Evolutionary conservation across 352 stramenopile species (phyloP).

Genomic region (Hyaloperonospora brassicae): DNA sequence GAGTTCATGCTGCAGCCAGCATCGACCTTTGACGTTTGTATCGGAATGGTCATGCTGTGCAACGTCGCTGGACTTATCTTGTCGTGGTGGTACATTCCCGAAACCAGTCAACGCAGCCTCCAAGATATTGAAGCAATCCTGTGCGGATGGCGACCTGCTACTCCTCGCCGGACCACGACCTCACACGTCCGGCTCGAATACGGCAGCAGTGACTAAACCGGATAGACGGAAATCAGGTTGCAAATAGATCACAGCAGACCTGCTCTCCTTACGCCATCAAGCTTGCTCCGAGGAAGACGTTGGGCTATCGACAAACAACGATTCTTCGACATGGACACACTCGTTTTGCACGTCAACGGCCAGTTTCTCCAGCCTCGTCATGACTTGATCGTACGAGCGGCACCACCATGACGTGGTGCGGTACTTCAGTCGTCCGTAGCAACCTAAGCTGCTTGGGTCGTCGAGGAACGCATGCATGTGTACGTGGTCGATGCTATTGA

Average conservation of each 20-base stretch:
- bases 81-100: slow-evolving; percentile 60
- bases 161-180: slow-evolving; percentile 39
- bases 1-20: slow-evolving; percentile 27
- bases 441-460: slow-evolving; percentile 30
- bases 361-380: slow-evolving; percentile 29
- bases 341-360: slow-evolving; percentile 3
- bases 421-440: slow-evolving; percentile 72
- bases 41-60: slow-evolving; percentile 35
- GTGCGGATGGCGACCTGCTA: slow-evolving; percentile 63
- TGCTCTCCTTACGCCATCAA: slow-evolving; percentile 12
- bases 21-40: slow-evolving; percentile 37
- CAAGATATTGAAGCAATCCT: slow-evolving; percentile 78
- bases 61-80: slow-evolving; percentile 41
- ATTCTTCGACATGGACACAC: slow-evolving; percentile 9
- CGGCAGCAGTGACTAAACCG: slow-evolving; percentile 20
- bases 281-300: slow-evolving; percentile 10
- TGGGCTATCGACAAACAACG: slow-evolving; percentile 7
- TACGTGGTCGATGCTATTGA: slow-evolving; percentile 86
- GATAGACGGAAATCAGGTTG: slow-evolving; percentile 13
- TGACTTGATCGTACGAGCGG: slow-evolving; percentile 65
- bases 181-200: slow-evolving; percentile 45
- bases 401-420: slow-evolving; percentile 79
- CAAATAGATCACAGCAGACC: slow-evolving; percentile 22
- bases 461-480: slow-evolving; percentile 80
- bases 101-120: slow-evolving; percentile 67